Evolutionary conservation across 169 alveolate species (phyloP), one percentile per base, ranked within the genome.

Genomic region (Hepatocystis sp.): DNA sequence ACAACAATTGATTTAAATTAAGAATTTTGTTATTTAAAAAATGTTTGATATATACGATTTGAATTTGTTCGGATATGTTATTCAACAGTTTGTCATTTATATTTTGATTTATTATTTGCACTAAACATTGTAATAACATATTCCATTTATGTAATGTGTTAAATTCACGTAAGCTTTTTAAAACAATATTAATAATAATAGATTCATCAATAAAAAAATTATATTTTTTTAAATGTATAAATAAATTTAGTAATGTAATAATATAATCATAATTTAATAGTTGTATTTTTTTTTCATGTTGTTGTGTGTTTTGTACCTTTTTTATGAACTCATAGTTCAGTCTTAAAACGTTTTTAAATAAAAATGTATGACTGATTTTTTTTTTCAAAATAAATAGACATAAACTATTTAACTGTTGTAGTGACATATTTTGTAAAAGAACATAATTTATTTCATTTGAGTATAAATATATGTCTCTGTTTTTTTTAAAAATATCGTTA

Each of bases 331-430:
- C 86, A 36, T 44, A 71, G 58, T 71, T 71, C 32, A 51, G 40
- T 58, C 58, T 71, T 42, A 71, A 28, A 23, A 36, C 15, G 25
- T 51, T 13, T 51, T 71, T 56, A 64, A 71, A 71, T 32, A n/a
- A n/a, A n/a, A n/a, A n/a, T n/a, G n/a, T n/a, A n/a, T 36, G 15
- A 5, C 10, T 36, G 5, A 5, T 36, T n/a, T 81, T 81, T 30
- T 81, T 61, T 81, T 63, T 81, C 49, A 81, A 28, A 65, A 81
- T 32, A 15, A 15, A 49, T 47, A 81, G 23, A 28, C 89, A 81
- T 47, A 81, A 34, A n/a, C 49, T 42, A 39, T 81, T 81, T 63
- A 81, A 53, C 17, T 81, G 84, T n/a, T 47, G 17, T 52, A 81
- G 47, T n/a, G 84, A 51, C 8, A 55, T 60, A 55, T 34, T 81